Evolutionary conservation across 83 land plant genomes (phyloP).

Genomic region (Picea abies): DNA sequence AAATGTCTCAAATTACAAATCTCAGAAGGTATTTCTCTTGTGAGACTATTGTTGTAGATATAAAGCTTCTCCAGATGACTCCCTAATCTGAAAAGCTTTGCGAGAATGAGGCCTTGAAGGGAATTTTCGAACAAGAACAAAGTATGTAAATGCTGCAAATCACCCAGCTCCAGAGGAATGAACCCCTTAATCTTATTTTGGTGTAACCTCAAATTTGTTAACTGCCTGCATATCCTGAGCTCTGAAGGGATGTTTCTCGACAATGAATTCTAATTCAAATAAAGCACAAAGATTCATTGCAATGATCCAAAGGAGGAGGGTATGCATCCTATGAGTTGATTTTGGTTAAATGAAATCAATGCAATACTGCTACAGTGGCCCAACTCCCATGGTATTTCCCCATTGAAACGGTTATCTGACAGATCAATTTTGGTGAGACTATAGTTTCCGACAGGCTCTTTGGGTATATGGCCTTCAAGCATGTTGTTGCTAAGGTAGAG

Average conservation of each 20-base stretch:
- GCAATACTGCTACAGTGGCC: too few relatives aligned
- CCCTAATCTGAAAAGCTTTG: slow-evolving; percentile 51
- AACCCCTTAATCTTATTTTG: slow-evolving; percentile 53
- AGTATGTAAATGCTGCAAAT: too few relatives aligned
- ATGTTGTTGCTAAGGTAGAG: slow-evolving; percentile 58
- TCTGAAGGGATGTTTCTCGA: slow-evolving; percentile 28
- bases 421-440: slow-evolving; percentile 18
- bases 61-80: slow-evolving; percentile 8
- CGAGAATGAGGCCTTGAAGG: slow-evolving; percentile 55
- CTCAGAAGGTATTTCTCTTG: slow-evolving; percentile 54
- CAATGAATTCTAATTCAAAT: slow-evolving; percentile 37
- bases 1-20: slow-evolving; percentile 40
- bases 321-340: too few relatives aligned
- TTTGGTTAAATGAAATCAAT: too few relatives aligned
- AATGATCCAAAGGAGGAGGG: too few relatives aligned
- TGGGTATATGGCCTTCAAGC: slow-evolving; percentile 52
- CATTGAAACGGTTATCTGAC: too few relatives aligned
- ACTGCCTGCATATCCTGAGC: too few relatives aligned
- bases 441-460: slow-evolving; percentile 34
- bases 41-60: slow-evolving; percentile 53
- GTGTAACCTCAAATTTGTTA: too few relatives aligned
- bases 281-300: slow-evolving; percentile 19
- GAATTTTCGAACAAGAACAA: too few relatives aligned
- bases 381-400: too few relatives aligned
- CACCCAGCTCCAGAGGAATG: slow-evolving; percentile 43